Percentiles rank a stretch among this genome's conserved stretches.
Evolutionary conservation across 2,329 filamentous ascomycete species (phyloP).

Genomic region (Drechslerella dactyloides): DNA sequence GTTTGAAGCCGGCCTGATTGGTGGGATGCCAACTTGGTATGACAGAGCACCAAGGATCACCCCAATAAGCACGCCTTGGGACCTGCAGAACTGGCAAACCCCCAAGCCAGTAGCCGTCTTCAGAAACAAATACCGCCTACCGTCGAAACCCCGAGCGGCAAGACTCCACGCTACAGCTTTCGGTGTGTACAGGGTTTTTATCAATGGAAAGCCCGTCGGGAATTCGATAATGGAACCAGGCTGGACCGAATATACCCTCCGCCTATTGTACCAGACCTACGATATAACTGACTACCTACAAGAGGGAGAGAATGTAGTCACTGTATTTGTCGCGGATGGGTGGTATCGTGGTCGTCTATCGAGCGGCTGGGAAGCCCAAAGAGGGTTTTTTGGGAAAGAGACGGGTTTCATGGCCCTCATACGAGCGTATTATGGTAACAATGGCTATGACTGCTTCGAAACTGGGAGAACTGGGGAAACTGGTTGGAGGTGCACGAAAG

Average conservation of each 20-base stretch:
- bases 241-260: constrained; percentile 37
- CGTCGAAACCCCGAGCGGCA: constrained; percentile 21
- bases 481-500: constrained; percentile 39
- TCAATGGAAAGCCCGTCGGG: constrained; percentile 37
- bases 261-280: constrained; percentile 38
- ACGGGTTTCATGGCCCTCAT: constrained; percentile 33
- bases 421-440: not conserved
- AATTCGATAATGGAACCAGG: constrained; percentile 41
- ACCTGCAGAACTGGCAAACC: constrained; percentile 26
- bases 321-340: constrained; percentile 34
- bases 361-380: constrained; percentile 30
- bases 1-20: constrained; percentile 31
- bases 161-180: constrained; percentile 36
- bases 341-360: constrained; percentile 41
- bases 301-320: constrained; percentile 20
- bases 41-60: constrained; percentile 16
- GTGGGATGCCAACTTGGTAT: constrained; percentile 31
- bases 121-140: constrained; percentile 24
- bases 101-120: constrained; percentile 28
- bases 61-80: constrained; percentile 37
- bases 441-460: not conserved
- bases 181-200: constrained; percentile 33
- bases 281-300: constrained; percentile 43
- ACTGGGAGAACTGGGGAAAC: constrained; percentile 20
- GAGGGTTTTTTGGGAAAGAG: constrained; percentile 28